These are phyloP conservation scores for Cladosporium halotolerans DNA, from an alignment of 2,329 filamentous ascomycete genomes.

Conservation along the genomic window DNA sequence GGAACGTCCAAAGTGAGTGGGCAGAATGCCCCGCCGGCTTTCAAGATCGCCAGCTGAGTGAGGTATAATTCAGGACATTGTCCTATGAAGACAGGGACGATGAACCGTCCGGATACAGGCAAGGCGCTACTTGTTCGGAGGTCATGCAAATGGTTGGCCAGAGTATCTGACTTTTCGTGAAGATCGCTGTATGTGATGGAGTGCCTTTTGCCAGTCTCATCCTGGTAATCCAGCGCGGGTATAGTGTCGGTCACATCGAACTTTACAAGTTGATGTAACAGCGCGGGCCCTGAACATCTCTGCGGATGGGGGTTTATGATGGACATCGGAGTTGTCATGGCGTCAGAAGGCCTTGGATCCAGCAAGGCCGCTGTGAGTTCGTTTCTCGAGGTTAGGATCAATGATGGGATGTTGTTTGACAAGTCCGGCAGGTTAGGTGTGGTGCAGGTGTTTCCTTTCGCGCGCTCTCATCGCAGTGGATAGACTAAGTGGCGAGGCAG, in stretches of 20 bases:
- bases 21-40: slow-evolving; percentile 79
- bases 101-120: slow-evolving; percentile 23
- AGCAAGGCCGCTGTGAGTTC: neutral
- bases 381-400: neutral
- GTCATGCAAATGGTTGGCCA: slow-evolving; percentile 48
- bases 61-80: slow-evolving; percentile 76
- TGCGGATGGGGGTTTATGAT: slow-evolving; percentile 53
- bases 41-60: slow-evolving; percentile 68
- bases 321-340: slow-evolving; percentile 35
- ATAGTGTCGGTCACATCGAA: slow-evolving; percentile 18
- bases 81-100: slow-evolving; percentile 71
- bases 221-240: slow-evolving; percentile 60
- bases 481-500: slow-evolving; percentile 6
- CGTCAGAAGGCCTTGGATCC: neutral
- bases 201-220: slow-evolving; percentile 40
- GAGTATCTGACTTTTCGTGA: slow-evolving; percentile 49
- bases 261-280: slow-evolving; percentile 60
- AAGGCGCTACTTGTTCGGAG: slow-evolving; percentile 16
- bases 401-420: neutral
- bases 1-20: slow-evolving; percentile 76
- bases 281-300: slow-evolving; percentile 47
- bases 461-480: slow-evolving; percentile 2
- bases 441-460: neutral
- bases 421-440: neutral
- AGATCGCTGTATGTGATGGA: slow-evolving; percentile 58